Evolutionary conservation across 2,329 filamentous ascomycete genomes (phyloP).

Genomic region (Fusarium mangiferae): DNA sequence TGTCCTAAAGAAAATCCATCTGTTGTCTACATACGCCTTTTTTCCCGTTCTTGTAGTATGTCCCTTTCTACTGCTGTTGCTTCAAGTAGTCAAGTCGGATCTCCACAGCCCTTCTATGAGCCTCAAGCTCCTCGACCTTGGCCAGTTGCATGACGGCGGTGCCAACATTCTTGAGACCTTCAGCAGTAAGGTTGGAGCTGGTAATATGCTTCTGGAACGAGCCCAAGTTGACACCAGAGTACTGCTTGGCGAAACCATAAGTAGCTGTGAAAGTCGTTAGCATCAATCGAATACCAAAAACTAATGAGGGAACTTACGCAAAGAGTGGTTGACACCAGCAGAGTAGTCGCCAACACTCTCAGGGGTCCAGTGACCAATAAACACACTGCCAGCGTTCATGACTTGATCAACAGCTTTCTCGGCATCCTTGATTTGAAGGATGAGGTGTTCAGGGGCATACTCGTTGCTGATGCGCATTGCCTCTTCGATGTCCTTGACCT

Average conservation of each 20-base stretch:
- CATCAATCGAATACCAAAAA: not conserved
- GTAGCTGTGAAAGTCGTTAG: conserved; percentile 70
- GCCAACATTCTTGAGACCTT: conserved; percentile 88
- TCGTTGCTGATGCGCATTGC: conserved; percentile 87
- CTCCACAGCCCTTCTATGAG: conserved; percentile 88
- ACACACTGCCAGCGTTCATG: conserved; percentile 94
- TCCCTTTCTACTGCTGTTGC: conserved; percentile 43
- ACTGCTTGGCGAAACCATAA: conserved; percentile 98
- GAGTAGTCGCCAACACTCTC: conserved; percentile 99
- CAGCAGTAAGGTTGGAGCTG: conserved; percentile 85
- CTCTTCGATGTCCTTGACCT: conserved; percentile 75
- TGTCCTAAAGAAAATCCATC: conserved; percentile 19
- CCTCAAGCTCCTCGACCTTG: conserved; percentile 93
- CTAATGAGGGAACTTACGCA: conserved; percentile 75
- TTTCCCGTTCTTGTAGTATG: not conserved
- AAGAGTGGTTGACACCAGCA: conserved; percentile 95
- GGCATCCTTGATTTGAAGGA: conserved; percentile 85
- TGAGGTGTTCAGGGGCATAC: conserved; percentile 96
- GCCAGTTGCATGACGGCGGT: conserved; percentile 93
- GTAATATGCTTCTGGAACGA: conserved; percentile 99
- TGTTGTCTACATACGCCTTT: conserved; percentile 23
- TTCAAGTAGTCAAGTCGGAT: conserved; percentile 74
- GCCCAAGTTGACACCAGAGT: conserved; percentile 94
- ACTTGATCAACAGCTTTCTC: conserved; percentile 80
- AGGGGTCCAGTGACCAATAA: conserved; percentile 95